Evolutionary conservation across 139 green algal genomes (phyloP), one percentile per base, ranked within the genome.

Genomic region (Nannochloris sp.): DNA sequence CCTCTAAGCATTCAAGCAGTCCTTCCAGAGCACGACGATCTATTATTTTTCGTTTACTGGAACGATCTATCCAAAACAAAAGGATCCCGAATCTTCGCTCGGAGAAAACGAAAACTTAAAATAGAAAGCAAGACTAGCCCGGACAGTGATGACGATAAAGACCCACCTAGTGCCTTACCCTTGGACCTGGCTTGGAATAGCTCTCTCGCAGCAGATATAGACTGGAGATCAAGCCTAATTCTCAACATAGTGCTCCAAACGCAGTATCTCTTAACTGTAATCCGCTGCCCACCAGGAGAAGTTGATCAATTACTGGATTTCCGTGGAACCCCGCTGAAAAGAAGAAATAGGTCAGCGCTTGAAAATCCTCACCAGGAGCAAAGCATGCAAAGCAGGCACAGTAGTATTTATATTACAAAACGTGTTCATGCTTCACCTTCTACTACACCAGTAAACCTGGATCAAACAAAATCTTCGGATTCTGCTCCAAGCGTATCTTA

Each of bases 191-290:
- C 54, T 6, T 54, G 29, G 13, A 10, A 31, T 27, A n/a, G 25
- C 29, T 35, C 45, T 14, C 29, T 2, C 8, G 75, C 76, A 8
- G 31, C 6, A 10, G 24, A 42, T 0, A 71, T 91, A 4, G 76
- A 87, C 64, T 91, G 85, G 85, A 34, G 48, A 6, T 30, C 37
- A 7, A 82, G 51, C 5, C 54, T 85, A 32, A 65, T 81, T 61
- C 77, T 92, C 24, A 90, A 90, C 67, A 56, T 88, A 32, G 85
- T 87, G 7, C 55, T 89, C 47, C 84, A 91, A 24, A 79, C 71
- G 3, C n/a, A 38, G 12, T 92, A 82, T 67, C 29, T 56, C 39
- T 75, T 90, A 4, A 85, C 75, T 3, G 78, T 89, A 1, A 72
- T 78, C 23, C 36, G 68, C 14, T 83, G 73, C 57, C 68, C 59